Conservation (phyloP, 495 filamentous ascomycete genomes). For the Penicillium longicatenatum region DNA sequence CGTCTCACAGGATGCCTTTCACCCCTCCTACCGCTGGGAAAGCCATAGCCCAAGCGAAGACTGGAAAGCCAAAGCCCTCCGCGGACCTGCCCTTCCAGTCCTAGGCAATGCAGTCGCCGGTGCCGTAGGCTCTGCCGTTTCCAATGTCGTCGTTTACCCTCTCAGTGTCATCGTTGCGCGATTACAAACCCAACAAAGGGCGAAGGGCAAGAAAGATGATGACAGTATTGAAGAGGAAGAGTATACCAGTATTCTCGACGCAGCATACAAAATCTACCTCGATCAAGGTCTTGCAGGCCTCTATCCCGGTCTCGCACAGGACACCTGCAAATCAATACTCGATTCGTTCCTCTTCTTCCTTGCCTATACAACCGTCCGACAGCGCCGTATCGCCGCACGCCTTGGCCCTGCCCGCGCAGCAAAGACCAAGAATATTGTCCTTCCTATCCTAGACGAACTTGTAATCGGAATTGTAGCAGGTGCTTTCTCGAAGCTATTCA, state of each 20-base stretch:
- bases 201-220: conserved; percentile 26
- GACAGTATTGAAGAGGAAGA: conserved; percentile 31
- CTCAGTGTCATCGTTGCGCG: conserved; percentile 83
- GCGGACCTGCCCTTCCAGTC: conserved; percentile 67
- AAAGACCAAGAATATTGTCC: conserved; percentile 44
- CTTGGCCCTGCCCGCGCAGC: conserved; percentile 34
- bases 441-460: conserved; percentile 73
- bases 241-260: conserved; percentile 66
- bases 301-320: conserved; percentile 72
- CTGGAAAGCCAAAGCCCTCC: conserved; percentile 40
- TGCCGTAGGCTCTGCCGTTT: conserved; percentile 75
- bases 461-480: conserved; percentile 76
- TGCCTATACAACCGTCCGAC: conserved; percentile 73
- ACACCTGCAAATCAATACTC: conserved; percentile 70
- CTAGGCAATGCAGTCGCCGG: conserved; percentile 87
- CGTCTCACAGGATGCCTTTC: conserved; percentile 49
- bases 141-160: conserved; percentile 79
- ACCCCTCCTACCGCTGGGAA: conserved; percentile 52
- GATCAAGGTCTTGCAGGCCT: conserved; percentile 69
- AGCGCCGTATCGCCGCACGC: conserved; percentile 54
- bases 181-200: conserved; percentile 73
- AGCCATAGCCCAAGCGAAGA: conserved; percentile 32
- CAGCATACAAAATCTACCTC: conserved; percentile 69
- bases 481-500: conserved; percentile 74
- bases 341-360: conserved; percentile 86